A percentile compares a stretch with the other conserved stretches of the same genome.
Evolutionary conservation across 306 rosid species (phyloP).

Genomic region (Trifolium dubium): DNA sequence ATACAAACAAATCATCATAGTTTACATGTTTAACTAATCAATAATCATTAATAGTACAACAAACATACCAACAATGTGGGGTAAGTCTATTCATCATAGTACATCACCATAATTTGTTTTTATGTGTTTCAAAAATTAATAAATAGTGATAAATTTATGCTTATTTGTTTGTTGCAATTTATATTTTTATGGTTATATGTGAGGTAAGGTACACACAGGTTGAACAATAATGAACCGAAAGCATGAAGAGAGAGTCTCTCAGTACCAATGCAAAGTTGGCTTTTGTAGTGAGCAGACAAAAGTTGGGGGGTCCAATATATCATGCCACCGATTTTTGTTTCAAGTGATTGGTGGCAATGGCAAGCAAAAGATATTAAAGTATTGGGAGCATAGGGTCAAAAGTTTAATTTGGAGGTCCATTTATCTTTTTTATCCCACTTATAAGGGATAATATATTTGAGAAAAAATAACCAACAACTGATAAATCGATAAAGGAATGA

Average conservation of each 20-base stretch:
- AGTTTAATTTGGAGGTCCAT: slow-evolving; percentile 19
- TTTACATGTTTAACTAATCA: slow-evolving; percentile 27
- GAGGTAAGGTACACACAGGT: slow-evolving; percentile 40
- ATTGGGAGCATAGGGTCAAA: slow-evolving; percentile 38
- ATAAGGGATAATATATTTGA: no score
- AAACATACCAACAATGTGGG: slow-evolving; percentile 42
- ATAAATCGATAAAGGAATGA: no score
- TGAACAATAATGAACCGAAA: slow-evolving; percentile 25
- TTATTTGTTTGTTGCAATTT: slow-evolving; percentile 5
- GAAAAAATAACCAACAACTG: no score
- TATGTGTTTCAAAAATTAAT: no score
- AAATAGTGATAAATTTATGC: no score
- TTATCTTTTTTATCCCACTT: background rate
- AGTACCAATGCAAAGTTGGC: slow-evolving; percentile 44
- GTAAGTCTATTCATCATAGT: slow-evolving; percentile 1
- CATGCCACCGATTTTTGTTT: background rate
- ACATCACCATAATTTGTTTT: background rate
- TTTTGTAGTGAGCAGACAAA: slow-evolving; percentile 27
- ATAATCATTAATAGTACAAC: slow-evolving; percentile 32
- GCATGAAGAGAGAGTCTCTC: slow-evolving; percentile 6
- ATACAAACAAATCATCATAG: slow-evolving; percentile 24
- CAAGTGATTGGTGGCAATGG: slow-evolving; percentile 24
- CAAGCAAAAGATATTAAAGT: background rate
- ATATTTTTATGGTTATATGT: background rate
- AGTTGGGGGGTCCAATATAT: slow-evolving; percentile 30